Evolutionary conservation across 345 rosid species (phyloP).

Genomic region (Lepidium africanum): DNA sequence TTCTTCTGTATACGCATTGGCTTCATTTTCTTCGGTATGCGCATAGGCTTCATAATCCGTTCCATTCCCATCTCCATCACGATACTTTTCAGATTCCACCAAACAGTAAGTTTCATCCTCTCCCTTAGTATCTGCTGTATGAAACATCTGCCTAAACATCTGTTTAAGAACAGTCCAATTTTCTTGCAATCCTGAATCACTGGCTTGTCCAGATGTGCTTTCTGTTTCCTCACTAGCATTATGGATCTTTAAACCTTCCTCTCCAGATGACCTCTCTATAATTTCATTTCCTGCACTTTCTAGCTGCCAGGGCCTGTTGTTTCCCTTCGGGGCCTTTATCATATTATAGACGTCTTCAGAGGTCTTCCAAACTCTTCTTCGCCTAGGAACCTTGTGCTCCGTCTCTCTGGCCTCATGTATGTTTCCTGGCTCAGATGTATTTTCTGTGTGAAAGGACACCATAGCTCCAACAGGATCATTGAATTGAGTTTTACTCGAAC

Average conservation of each 20-base stretch:
- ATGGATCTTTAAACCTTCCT: constrained; percentile 15
- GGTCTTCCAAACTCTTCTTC: constrained; percentile 32
- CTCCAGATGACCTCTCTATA: constrained; percentile 5
- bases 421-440: constrained; percentile 5
- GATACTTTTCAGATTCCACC: constrained; percentile 26
- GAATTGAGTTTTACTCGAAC: neutral
- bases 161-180: constrained; percentile 30
- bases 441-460: constrained; percentile 17
- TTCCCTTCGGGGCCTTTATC: constrained; percentile 21
- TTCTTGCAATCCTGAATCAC: constrained; percentile 30
- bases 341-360: constrained; percentile 29
- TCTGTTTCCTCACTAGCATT: constrained; percentile 19
- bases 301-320: constrained; percentile 21
- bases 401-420: constrained; percentile 8
- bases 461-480: constrained; percentile 21
- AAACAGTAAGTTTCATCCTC: constrained; percentile 31
- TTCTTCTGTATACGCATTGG: neutral
- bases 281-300: constrained; percentile 12
- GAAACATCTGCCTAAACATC: constrained; percentile 36
- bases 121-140: constrained; percentile 26
- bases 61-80: constrained; percentile 28
- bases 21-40: neutral
- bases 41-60: constrained; percentile 14
- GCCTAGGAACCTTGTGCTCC: constrained; percentile 26
- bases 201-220: constrained; percentile 27